phyloP scores from a whole-genome alignment of 2,329 filamentous ascomycete species.

The Pseudogymnoascus sp. region DNA sequence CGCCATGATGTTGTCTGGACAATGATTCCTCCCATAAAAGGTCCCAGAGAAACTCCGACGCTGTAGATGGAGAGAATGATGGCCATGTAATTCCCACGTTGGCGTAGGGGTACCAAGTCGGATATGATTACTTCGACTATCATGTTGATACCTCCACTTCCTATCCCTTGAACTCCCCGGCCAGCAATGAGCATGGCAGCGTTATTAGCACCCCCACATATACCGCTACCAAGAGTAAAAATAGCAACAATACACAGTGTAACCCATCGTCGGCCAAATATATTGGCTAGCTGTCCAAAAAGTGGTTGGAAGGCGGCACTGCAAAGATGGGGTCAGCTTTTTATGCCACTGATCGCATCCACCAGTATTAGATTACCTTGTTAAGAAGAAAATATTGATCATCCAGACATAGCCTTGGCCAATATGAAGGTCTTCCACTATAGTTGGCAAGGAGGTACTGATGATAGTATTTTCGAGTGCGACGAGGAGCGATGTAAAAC shows the following conservation, averaged over 20 bases:
- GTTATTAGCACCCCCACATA: slow-evolving; percentile 40
- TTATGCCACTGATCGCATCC: neutral
- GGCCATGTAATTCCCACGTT: slow-evolving; percentile 36
- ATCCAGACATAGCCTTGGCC: slow-evolving; percentile 14
- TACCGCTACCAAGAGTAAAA: slow-evolving; percentile 44
- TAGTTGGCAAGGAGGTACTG: slow-evolving; percentile 16
- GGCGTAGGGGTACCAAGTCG: slow-evolving; percentile 41
- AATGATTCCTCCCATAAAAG: slow-evolving; percentile 34
- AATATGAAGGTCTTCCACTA: slow-evolving; percentile 12
- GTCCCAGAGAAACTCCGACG: slow-evolving; percentile 33
- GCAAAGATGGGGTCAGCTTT: neutral
- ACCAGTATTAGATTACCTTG: slow-evolving; percentile 10
- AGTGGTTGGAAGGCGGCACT: slow-evolving; percentile 40
- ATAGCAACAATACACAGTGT: slow-evolving; percentile 34
- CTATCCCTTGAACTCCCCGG: slow-evolving; percentile 46
- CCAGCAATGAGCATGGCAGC: slow-evolving; percentile 43
- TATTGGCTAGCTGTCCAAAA: slow-evolving; percentile 41
- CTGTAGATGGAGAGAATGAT: slow-evolving; percentile 32
- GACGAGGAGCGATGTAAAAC: neutral
- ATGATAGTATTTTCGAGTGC: slow-evolving; percentile 15
- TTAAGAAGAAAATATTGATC: slow-evolving; percentile 14
- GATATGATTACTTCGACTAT: slow-evolving; percentile 41
- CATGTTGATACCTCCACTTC: slow-evolving; percentile 37
- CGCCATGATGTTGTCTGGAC: slow-evolving; percentile 36
- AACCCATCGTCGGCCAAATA: slow-evolving; percentile 43